phyloP scores from a whole-genome alignment of 345 rosid species.

The Citropsis articulata region DNA sequence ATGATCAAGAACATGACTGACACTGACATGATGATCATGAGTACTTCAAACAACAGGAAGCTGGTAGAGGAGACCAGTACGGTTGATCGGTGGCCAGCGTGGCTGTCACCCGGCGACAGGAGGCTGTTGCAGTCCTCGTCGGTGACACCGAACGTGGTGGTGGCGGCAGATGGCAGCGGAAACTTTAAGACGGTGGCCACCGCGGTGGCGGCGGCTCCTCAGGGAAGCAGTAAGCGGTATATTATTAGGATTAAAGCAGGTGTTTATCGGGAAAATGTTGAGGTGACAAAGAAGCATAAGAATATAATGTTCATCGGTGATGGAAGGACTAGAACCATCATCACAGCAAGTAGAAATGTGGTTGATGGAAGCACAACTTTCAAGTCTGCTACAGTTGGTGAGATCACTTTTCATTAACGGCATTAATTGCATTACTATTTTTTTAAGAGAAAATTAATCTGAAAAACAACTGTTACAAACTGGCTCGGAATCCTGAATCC shows the following conservation, averaged over 20 bases:
- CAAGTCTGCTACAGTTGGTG: conserved; percentile 94
- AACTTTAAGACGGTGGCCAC: conserved; percentile 48
- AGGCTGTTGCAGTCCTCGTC: conserved; percentile 58
- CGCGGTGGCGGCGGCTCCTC: conserved; percentile 78
- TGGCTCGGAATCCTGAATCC: too few relatives aligned
- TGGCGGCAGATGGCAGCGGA: conserved; percentile 90
- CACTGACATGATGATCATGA: conserved; percentile 37
- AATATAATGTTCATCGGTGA: conserved; percentile 87
- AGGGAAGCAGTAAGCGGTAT: conserved; percentile 54
- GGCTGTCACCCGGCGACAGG: conserved; percentile 69
- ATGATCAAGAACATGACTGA: conserved; percentile 73
- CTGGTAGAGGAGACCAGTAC: conserved; percentile 24
- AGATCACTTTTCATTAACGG: conserved; percentile 1
- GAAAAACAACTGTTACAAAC: too few relatives aligned
- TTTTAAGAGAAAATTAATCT: too few relatives aligned
- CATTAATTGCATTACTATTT: neutral
- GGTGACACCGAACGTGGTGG: conserved; percentile 61
- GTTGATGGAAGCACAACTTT: conserved; percentile 82
- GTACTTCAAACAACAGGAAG: conserved; percentile 33
- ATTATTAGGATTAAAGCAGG: conserved; percentile 74
- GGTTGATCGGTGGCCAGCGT: conserved; percentile 55
- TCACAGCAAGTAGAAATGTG: conserved; percentile 68
- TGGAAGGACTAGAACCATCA: conserved; percentile 58
- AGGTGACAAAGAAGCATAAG: conserved; percentile 55
- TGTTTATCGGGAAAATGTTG: conserved; percentile 76